phyloP scores from a whole-genome alignment of 257 asterid genomes.

The Misopates orontium region DNA sequence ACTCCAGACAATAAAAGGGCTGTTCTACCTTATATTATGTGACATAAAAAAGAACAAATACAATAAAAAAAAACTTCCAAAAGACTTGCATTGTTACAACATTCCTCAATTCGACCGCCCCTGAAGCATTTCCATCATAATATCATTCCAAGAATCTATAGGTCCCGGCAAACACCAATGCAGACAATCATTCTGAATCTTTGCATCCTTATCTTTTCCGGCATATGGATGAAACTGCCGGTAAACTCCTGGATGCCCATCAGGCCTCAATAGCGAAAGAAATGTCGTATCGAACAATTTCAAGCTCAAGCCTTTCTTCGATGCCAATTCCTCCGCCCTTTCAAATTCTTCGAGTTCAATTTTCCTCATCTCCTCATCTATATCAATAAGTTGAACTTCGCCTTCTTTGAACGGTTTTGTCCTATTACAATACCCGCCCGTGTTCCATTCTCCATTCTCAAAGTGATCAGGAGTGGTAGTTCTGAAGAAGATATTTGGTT shows the following conservation, averaged over 20 bases:
- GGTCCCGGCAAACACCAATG: slow-evolving; percentile 99
- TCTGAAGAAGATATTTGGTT: slow-evolving; percentile 42
- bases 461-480: slow-evolving; percentile 73
- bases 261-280: slow-evolving; percentile 62
- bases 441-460: slow-evolving; percentile 69
- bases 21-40: neutral
- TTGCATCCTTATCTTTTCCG: slow-evolving; percentile 41
- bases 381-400: slow-evolving; percentile 30
- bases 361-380: slow-evolving; percentile 44
- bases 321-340: slow-evolving; percentile 30
- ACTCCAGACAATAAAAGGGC: neutral
- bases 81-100: neutral
- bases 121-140: slow-evolving; percentile 65
- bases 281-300: slow-evolving; percentile 53
- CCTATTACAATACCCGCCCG: slow-evolving; percentile 70
- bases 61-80: neutral
- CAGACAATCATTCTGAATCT: slow-evolving; percentile 82
- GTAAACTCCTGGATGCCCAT: slow-evolving; percentile 76
- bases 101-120: neutral
- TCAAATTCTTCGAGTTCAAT: slow-evolving; percentile 56
- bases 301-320: slow-evolving; percentile 29
- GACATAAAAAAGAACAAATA: neutral
- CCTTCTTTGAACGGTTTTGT: slow-evolving; percentile 52
- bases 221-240: slow-evolving; percentile 67
- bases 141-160: slow-evolving; percentile 90